phyloP scores from a whole-genome alignment of 2,329 filamentous ascomycete genomes.

The Fusarium sp. region DNA sequence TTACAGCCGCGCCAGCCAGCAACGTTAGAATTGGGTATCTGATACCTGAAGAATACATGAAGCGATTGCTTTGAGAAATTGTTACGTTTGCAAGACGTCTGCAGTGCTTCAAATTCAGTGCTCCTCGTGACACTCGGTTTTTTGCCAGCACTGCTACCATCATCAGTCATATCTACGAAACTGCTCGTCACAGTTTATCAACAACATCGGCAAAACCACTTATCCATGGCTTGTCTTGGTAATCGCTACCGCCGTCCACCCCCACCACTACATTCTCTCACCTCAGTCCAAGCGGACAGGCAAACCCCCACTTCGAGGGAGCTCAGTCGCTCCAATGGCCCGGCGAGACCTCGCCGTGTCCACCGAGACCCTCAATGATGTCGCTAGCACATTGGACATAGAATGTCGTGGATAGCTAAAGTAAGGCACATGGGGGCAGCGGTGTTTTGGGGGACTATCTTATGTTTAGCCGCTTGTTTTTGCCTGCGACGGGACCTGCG shows the following conservation, averaged over 20 bases:
- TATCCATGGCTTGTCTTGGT: conserved; percentile 36
- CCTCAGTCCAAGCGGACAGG: conserved; percentile 20
- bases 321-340: conserved; percentile 33
- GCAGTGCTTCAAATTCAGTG: background rate
- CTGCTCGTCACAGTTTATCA: conserved; percentile 12
- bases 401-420: conserved; percentile 36
- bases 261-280: conserved; percentile 25
- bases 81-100: background rate
- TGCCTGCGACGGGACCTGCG: conserved; percentile 12
- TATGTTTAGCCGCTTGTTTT: conserved; percentile 33
- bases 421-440: conserved; percentile 8
- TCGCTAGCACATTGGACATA: conserved; percentile 38
- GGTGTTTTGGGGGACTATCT: background rate
- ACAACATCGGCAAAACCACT: conserved; percentile 16
- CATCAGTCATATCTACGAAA: conserved; percentile 15
- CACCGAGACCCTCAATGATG: conserved; percentile 44
- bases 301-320: conserved; percentile 29
- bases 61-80: background rate
- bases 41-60: background rate
- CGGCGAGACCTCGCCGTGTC: conserved; percentile 37
- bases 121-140: background rate
- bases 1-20: conserved; percentile 42
- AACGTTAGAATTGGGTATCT: conserved; percentile 4
- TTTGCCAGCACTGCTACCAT: background rate
- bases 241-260: conserved; percentile 24